Evolutionary conservation across 1,284 basidiomycete species (phyloP), one percentile per base, ranked within the genome.

Genomic region (Veloboletus limbatus): DNA sequence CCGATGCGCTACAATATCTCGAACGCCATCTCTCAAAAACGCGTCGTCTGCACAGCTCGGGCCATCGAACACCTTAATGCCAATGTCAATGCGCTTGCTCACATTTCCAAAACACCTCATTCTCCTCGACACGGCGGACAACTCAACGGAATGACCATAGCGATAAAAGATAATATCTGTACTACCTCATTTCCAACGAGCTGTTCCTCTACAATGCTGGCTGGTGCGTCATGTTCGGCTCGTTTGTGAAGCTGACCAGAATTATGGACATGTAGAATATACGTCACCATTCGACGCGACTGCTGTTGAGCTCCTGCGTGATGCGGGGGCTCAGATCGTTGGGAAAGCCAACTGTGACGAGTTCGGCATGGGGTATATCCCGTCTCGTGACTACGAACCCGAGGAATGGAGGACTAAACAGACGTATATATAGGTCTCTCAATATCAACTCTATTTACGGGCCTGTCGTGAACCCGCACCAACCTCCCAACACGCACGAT

Each of bases 331-430:
- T 0, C 65, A 77, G 8, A 78, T 98, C 11, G 61, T 86, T 0
- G 94, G 92, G 3, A 96, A 96, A 69, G 88, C 94, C 0, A 97
- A 97, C 63, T 94, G 93, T 68, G 96, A 99, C 64, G 96, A 98
- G 66, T 99, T 99, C 68, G 95, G 95, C 0, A 99, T 99, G 96
- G 96, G 96, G 86, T 93, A 52, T 16, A 74, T 65, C 39, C 20
- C 39, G 27, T 45, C 26, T 47, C 26, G 4, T n/a, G n/a, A n/a
- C 39, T 11, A 26, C 16, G 17, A 6, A 8, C 6, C 6, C 27
- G 8, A 14, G 22, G 16, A 16, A 21, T n/a, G 6, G 31, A 18
- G 6, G 28, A 20, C 48, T 40, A 26, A 58, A 9, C 11, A 14
- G 4, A 25, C 6, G 2, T 9, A 11, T 32, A 22, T 11, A 1